Evolutionary conservation across 805 yeast genomes (phyloP).

Genomic region (Starmera amethionina): DNA sequence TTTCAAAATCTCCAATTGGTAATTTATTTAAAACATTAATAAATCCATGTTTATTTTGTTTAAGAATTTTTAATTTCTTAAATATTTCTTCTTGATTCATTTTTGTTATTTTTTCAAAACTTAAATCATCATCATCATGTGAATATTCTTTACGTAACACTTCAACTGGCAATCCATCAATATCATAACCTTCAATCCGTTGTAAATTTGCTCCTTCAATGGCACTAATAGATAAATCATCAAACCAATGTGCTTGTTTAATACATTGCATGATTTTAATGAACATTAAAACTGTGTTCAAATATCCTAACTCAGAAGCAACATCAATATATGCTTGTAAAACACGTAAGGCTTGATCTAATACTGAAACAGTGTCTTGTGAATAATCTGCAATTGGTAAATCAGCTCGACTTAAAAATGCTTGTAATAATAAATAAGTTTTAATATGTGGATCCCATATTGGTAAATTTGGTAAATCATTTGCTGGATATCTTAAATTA

Average conservation of each 20-base stretch:
- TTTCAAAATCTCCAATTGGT: slow-evolving; percentile 46
- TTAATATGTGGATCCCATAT: slow-evolving; percentile 74
- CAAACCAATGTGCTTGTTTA: slow-evolving; percentile 84
- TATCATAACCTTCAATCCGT: slow-evolving; percentile 8
- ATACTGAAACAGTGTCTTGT: slow-evolving; percentile 86
- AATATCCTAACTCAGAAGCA: slow-evolving; percentile 73
- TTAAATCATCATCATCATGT: background rate
- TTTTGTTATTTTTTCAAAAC: background rate
- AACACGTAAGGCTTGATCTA: slow-evolving; percentile 91
- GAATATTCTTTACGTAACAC: slow-evolving; percentile 1
- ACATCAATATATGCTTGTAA: slow-evolving; percentile 89
- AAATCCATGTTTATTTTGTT: slow-evolving; percentile 38
- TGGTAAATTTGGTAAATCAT: slow-evolving; percentile 65
- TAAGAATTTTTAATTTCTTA: slow-evolving; percentile 28
- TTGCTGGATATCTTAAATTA: slow-evolving; percentile 48
- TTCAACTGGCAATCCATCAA: slow-evolving; percentile 13
- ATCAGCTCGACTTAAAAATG: slow-evolving; percentile 76
- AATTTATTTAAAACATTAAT: slow-evolving; percentile 41
- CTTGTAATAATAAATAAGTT: slow-evolving; percentile 79
- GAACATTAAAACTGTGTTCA: slow-evolving; percentile 49
- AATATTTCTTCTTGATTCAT: slow-evolving; percentile 12
- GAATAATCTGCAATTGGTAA: slow-evolving; percentile 91
- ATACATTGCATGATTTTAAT: slow-evolving; percentile 73
- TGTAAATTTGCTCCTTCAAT: slow-evolving; percentile 15
- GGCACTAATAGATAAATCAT: slow-evolving; percentile 52